A percentile compares a stretch with the other conserved stretches of the same genome.
These are phyloP conservation scores for Rickenella mellea DNA, from an alignment of 768 basidiomycete species.

Conservation along the genomic window DNA sequence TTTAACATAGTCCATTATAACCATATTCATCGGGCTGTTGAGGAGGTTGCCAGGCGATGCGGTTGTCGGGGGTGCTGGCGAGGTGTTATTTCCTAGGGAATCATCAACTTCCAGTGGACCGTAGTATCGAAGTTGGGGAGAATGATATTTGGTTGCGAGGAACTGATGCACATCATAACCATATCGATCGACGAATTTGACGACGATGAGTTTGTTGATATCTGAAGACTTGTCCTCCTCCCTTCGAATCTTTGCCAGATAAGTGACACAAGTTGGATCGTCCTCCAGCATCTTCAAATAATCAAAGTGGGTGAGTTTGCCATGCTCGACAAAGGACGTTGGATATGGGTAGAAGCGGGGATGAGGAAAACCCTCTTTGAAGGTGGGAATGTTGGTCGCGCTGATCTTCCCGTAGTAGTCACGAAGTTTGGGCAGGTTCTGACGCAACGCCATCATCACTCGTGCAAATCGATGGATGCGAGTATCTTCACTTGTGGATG, in stretches of 20 bases:
- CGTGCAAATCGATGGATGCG: constrained; percentile 10
- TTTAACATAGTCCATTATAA: constrained; percentile 31
- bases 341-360: constrained; percentile 17
- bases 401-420: constrained; percentile 11
- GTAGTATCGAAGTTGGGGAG: constrained; percentile 23
- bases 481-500: constrained; percentile 10
- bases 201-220: constrained; percentile 18
- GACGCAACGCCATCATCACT: constrained; percentile 14
- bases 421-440: constrained; percentile 5
- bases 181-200: constrained; percentile 30
- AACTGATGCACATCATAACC: constrained; percentile 20
- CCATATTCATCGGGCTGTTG: constrained; percentile 18
- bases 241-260: constrained; percentile 10
- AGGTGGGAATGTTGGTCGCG: too few relatives aligned
- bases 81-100: constrained; percentile 6
- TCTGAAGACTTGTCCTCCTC: neutral
- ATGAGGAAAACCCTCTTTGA: constrained; percentile 2
- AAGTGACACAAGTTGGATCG: constrained; percentile 13
- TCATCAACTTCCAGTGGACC: constrained; percentile 10
- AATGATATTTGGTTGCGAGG: constrained; percentile 17
- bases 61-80: too few relatives aligned
- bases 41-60: too few relatives aligned
- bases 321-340: constrained; percentile 2
- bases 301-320: constrained; percentile 6
- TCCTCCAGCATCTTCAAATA: constrained; percentile 15